Percentiles rank a stretch among this genome's conserved stretches.
phyloP scores from a whole-genome alignment of 345 rosid genomes.

The Trapa bicornis region DNA sequence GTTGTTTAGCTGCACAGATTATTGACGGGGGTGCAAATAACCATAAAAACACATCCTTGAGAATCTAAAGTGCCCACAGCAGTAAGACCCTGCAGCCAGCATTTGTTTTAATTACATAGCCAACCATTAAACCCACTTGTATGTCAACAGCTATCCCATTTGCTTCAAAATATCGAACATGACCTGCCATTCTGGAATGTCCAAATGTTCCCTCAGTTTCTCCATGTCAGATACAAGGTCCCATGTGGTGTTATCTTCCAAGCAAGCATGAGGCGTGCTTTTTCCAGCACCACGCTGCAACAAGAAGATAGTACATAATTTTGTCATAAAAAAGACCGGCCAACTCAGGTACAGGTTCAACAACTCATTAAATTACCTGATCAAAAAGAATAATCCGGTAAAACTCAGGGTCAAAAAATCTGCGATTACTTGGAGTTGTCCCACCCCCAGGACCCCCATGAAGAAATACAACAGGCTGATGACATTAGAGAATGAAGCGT shows the following conservation, averaged over 20 bases:
- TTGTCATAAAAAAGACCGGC: constrained; percentile 1
- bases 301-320: constrained; percentile 1
- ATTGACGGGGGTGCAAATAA: too few relatives aligned
- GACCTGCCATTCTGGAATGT: constrained; percentile 93
- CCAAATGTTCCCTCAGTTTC: constrained; percentile 64
- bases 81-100: too few relatives aligned
- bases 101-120: not conserved
- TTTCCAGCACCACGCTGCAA: constrained; percentile 83
- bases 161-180: not conserved
- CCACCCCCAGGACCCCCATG: constrained; percentile 99
- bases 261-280: constrained; percentile 95
- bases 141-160: not conserved
- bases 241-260: constrained; percentile 87
- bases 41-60: not conserved
- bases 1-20: not conserved
- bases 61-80: not conserved
- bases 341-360: not conserved
- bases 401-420: constrained; percentile 78
- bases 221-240: constrained; percentile 77
- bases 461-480: constrained; percentile 91
- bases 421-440: constrained; percentile 58
- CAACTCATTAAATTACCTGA: constrained; percentile 41
- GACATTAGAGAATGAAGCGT: not conserved
- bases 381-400: constrained; percentile 76
- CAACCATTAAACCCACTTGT: not conserved